Conservation (phyloP, 1,284 basidiomycete genomes). For the Ganoderma lucidum region DNA sequence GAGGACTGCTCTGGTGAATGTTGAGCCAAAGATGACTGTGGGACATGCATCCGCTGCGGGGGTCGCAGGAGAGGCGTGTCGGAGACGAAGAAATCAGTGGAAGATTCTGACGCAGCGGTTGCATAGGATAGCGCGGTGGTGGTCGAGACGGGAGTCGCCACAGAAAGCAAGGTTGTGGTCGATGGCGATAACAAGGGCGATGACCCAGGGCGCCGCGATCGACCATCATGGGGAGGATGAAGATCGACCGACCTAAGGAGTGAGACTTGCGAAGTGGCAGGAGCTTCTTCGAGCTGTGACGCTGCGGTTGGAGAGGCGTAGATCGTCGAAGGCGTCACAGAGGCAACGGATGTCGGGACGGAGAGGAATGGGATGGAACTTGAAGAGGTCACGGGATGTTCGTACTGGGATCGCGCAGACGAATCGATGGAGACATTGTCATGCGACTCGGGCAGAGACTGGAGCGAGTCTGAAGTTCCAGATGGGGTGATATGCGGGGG, state of each 20-base stretch:
- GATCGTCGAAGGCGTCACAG: constrained; percentile 18
- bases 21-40: constrained; percentile 18
- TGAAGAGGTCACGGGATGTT: constrained; percentile 11
- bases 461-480: constrained; percentile 15
- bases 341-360: constrained; percentile 2
- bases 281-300: constrained; percentile 10
- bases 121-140: constrained; percentile 19
- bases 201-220: constrained; percentile 7
- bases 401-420: constrained; percentile 11
- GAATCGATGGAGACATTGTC: constrained; percentile 13
- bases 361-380: constrained; percentile 9
- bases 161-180: constrained; percentile 11
- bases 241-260: constrained; percentile 16
- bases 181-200: constrained; percentile 12
- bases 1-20: not conserved
- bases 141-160: constrained; percentile 13
- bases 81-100: constrained; percentile 24
- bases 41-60: constrained; percentile 20
- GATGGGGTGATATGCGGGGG: constrained; percentile 28
- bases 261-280: constrained; percentile 21
- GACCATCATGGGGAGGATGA: not conserved
- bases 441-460: constrained; percentile 21
- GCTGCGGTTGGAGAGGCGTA: constrained; percentile 7
- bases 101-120: constrained; percentile 17
- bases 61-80: constrained; percentile 29